phyloP scores from a whole-genome alignment of 2,329 filamentous ascomycete genomes.

The Orbilia quercus region DNA sequence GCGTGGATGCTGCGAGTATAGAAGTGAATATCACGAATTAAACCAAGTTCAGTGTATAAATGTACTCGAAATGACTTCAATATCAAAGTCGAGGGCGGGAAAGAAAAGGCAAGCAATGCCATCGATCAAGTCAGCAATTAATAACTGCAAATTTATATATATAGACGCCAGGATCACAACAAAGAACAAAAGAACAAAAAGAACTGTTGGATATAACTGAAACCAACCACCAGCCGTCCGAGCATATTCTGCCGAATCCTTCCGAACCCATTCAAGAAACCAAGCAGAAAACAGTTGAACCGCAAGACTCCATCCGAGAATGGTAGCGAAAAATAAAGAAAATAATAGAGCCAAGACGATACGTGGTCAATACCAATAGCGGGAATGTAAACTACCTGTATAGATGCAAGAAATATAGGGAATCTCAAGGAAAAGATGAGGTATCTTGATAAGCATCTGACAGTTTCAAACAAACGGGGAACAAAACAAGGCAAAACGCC shows the following conservation, averaged over 20 bases:
- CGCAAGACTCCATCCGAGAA: neutral
- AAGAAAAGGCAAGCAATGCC: no score
- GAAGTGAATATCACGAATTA: no score
- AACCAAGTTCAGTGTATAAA: no score
- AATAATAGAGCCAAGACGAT: neutral
- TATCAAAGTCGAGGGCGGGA: no score
- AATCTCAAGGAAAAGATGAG: neutral
- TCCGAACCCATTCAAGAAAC: neutral
- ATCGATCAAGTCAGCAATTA: no score
- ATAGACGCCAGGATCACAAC: neutral
- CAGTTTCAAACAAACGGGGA: no score
- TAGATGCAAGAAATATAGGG: neutral
- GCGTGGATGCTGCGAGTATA: no score
- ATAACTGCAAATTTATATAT: neutral
- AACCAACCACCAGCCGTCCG: neutral
- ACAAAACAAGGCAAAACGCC: neutral
- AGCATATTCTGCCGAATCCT: neutral
- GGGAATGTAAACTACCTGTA: constrained; percentile 6
- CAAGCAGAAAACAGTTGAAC: neutral
- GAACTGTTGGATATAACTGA: neutral
- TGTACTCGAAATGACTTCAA: no score
- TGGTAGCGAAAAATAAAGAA: neutral
- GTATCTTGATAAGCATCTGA: constrained; percentile 1
- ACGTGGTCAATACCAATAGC: neutral
- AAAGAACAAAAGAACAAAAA: neutral